Evolutionary conservation across 2,329 filamentous ascomycete species (phyloP), one percentile per base, ranked within the genome.

Genomic region (Davidsoniella neocaledoniae): DNA sequence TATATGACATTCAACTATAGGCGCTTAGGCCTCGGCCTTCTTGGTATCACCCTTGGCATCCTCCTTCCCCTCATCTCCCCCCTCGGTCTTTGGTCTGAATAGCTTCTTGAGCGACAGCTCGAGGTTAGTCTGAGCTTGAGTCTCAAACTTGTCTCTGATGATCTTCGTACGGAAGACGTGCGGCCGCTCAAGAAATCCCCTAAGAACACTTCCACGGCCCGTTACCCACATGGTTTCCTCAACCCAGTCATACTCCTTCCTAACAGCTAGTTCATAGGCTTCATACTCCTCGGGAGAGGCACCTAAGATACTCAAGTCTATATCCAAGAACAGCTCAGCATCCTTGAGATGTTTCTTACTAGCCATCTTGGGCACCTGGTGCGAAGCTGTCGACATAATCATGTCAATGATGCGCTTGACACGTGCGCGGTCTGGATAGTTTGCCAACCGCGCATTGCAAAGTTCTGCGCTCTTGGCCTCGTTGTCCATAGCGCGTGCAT

Each of bases 381-480:
- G 49, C 2, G 40, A n/a, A 1, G 45, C 45, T 16, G 52, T 51
- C 4, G 49, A 45, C 21, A 51, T 5, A 23, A 54, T 47, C 49
- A 54, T 51, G 36, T 45, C 46, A 2, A 36, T 8, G 16, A 54
- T 41, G 14, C 49, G 44, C 25, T 46, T 12, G n/a, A 54, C 40
- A 4, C 52, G 48, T 1, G 42, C 49, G 9, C 36, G 36, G 45
- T 52, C 50, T 3, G 45, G 8, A 14, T 26, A 38, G 7, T 17
- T 10, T 6, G 23, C 17, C 6, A 54, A 43, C 19, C 46, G 37
- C 7, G 40, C 38, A 5, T 33, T 21, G 17, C 29, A 46, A n/a
- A 51, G 45, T 43, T 54, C 48, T 26, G 64, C 63, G 43, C 62
- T 62, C 6, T 63, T 60, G 10, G 54, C 61, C 1, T 64, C 63